phyloP scores from a whole-genome alignment of 2,329 filamentous ascomycete genomes.

The Fusarium sublunatum region DNA sequence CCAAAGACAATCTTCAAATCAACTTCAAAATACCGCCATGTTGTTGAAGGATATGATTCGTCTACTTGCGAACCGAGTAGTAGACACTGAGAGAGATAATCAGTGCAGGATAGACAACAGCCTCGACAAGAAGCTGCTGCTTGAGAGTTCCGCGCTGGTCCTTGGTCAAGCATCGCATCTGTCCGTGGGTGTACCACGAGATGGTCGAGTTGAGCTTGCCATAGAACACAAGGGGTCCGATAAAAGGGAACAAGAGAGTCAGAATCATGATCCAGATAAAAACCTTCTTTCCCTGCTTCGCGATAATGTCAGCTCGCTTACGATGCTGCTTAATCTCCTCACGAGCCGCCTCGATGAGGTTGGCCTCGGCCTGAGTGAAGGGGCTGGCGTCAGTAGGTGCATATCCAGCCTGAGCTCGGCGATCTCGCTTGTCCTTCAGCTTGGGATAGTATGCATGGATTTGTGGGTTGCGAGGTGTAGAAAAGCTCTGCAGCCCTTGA shows the following conservation, averaged over 20 bases:
- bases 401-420: slow-evolving; percentile 11
- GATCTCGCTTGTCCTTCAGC: slow-evolving; percentile 28
- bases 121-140: slow-evolving; percentile 54
- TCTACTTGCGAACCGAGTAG: slow-evolving; percentile 42
- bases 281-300: slow-evolving; percentile 50
- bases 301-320: slow-evolving; percentile 43
- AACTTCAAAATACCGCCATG: slow-evolving; percentile 11
- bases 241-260: slow-evolving; percentile 59
- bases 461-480: slow-evolving; percentile 23
- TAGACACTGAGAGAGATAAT: slow-evolving; percentile 49
- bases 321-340: slow-evolving; percentile 48
- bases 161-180: slow-evolving; percentile 53
- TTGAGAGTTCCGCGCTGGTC: slow-evolving; percentile 49
- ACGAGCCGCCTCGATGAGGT: slow-evolving; percentile 49
- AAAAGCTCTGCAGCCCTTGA: slow-evolving; percentile 15
- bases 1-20: slow-evolving; percentile 8
- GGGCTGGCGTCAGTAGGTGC: slow-evolving; percentile 31
- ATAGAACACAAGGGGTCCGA: slow-evolving; percentile 57
- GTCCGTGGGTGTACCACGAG: slow-evolving; percentile 61
- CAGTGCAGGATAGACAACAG: slow-evolving; percentile 49
- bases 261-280: slow-evolving; percentile 55
- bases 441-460: slow-evolving; percentile 44
- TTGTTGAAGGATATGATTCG: not conserved
- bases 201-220: slow-evolving; percentile 60
- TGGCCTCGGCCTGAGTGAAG: slow-evolving; percentile 47